phyloP scores from a whole-genome alignment of 495 filamentous ascomycete species.

The Tuber brumale region DNA sequence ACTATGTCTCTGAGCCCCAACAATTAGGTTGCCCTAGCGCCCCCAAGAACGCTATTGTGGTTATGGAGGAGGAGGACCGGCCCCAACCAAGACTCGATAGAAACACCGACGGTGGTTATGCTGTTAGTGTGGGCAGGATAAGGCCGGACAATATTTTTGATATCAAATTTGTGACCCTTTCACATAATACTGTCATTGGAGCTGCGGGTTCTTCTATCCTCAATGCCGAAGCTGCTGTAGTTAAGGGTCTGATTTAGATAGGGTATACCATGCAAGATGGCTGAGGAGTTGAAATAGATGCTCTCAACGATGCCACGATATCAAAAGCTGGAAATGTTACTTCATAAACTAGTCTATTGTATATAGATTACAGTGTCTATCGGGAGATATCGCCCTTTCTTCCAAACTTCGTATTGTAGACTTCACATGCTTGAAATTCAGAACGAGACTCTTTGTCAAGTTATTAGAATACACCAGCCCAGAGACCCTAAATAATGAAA shows the following conservation, averaged over 20 bases:
- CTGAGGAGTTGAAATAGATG: not conserved
- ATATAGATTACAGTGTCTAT: not conserved
- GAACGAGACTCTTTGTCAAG: constrained; percentile 1
- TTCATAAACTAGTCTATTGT: not conserved
- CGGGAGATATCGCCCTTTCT: not conserved
- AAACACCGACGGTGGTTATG: constrained; percentile 66
- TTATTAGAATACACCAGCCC: not conserved
- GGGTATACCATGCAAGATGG: not conserved
- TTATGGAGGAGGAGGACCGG: constrained; percentile 72
- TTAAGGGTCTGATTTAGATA: constrained; percentile 71
- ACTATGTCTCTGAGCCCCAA: constrained; percentile 70
- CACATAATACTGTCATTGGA: constrained; percentile 88
- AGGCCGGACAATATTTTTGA: constrained; percentile 74
- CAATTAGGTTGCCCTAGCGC: constrained; percentile 69
- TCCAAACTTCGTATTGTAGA: not conserved
- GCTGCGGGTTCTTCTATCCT: constrained; percentile 90
- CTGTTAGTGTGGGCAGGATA: constrained; percentile 72
- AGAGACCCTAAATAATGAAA: not conserved
- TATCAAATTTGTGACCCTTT: constrained; percentile 73
- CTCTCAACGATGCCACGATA: not conserved
- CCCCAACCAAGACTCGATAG: constrained; percentile 82
- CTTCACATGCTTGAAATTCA: not conserved
- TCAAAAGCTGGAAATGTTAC: not conserved
- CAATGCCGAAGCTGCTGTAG: constrained; percentile 85
- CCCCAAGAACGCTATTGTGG: constrained; percentile 62